These are phyloP conservation scores for Juncus inflexus DNA, from an alignment of 176 grass and related monocot genomes.

Conservation along the genomic window DNA sequence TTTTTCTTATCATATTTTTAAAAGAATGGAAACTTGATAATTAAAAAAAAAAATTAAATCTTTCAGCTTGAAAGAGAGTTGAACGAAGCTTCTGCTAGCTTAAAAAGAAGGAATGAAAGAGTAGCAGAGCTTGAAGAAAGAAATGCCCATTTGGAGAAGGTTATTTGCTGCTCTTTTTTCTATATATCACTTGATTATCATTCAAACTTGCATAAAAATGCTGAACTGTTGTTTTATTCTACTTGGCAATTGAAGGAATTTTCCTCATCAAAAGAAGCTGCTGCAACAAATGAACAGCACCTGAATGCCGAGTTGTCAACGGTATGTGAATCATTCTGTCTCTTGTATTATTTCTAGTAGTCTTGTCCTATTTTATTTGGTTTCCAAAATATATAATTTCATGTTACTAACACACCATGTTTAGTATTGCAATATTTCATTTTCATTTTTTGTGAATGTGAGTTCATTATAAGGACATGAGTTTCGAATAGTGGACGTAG, in stretches of 20 bases:
- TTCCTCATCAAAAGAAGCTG: conserved; percentile 57
- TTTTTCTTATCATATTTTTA: no score
- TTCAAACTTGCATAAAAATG: background rate
- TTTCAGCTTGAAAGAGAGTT: conserved; percentile 84
- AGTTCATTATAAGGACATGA: no score
- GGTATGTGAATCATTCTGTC: conserved; percentile 37
- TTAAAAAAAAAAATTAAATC: conserved; percentile 5
- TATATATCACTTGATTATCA: background rate
- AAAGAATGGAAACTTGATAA: background rate
- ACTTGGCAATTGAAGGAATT: conserved; percentile 58
- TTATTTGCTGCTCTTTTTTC: conserved; percentile 29
- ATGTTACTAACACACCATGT: no score
- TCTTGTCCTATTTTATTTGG: background rate
- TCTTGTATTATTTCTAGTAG: background rate
- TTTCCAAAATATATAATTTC: background rate
- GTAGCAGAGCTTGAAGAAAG: conserved; percentile 68
- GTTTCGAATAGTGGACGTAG: background rate
- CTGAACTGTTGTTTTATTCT: conserved; percentile 32
- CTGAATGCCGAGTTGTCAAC: conserved; percentile 66
- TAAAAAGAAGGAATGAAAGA: conserved; percentile 61
- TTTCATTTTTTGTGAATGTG: background rate
- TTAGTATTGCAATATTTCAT: background rate
- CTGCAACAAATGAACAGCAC: conserved; percentile 69
- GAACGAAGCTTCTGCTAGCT: conserved; percentile 55
- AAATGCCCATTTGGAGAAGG: conserved; percentile 74